Conservation (phyloP, 2,329 filamentous ascomycete genomes). For the Colletotrichum costaricense region DNA sequence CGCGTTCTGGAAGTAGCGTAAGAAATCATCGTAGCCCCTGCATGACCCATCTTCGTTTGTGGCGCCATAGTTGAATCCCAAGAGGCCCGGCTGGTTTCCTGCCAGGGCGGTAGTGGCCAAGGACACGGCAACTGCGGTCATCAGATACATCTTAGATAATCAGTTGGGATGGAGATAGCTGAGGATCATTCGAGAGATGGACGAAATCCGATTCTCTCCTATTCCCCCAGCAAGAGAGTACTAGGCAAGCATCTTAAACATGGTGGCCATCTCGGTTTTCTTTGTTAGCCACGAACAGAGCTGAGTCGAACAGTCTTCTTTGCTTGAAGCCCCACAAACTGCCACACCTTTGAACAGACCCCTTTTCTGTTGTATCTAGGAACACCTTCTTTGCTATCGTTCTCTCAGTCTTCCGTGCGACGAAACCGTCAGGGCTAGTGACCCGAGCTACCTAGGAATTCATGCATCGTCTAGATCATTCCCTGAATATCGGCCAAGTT, state of each 20-base stretch:
- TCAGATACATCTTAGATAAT: constrained; percentile 7
- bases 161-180: not conserved
- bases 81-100: constrained; percentile 24
- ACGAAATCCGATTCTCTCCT: not conserved
- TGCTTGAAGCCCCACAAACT: constrained; percentile 20
- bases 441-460: constrained; percentile 14
- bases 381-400: not conserved
- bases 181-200: not conserved
- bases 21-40: constrained; percentile 33
- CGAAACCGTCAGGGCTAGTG: not conserved
- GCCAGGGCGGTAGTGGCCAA: constrained; percentile 24
- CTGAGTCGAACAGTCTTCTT: not conserved
- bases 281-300: constrained; percentile 13
- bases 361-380: constrained; percentile 8
- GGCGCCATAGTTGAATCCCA: constrained; percentile 36
- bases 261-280: not conserved
- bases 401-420: not conserved
- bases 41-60: constrained; percentile 31
- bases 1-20: constrained; percentile 29
- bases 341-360: not conserved
- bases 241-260: not conserved
- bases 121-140: not conserved
- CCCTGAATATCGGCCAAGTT: not conserved
- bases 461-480: not conserved
- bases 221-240: too few species aligned